Percentiles rank a stretch among this genome's conserved stretches.
These are phyloP conservation scores for Cucumis sativus DNA, from an alignment of 306 rosid species.

Conservation along the genomic window Cucumber_9930_V3 NC_026661.2:17347501-17348000, in stretches of 20 bases:
- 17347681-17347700: neutral
- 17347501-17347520: neutral
- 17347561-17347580: neutral
- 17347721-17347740: conserved; percentile 1
- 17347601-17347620: neutral
- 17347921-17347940: conserved; percentile 9
- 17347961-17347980: conserved; percentile 3
- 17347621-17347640: neutral
- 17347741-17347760: neutral
- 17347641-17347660: neutral
- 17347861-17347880: conserved; percentile 2
- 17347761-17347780: conserved; percentile 3
- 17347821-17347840: neutral
- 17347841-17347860: neutral
- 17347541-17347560: neutral
- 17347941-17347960: conserved; percentile 4
- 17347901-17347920: neutral
- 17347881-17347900: conserved; percentile 9
- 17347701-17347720: neutral
- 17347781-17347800: neutral
- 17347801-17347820: neutral
- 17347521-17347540: neutral
- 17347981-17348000: neutral
- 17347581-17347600: neutral
- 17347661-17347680: conserved; percentile 2